A percentile compares a stretch with the other conserved stretches of the same genome.
Conservation (phyloP, 2,329 filamentous ascomycete genomes). For the Didymella keratinophila region DNA sequence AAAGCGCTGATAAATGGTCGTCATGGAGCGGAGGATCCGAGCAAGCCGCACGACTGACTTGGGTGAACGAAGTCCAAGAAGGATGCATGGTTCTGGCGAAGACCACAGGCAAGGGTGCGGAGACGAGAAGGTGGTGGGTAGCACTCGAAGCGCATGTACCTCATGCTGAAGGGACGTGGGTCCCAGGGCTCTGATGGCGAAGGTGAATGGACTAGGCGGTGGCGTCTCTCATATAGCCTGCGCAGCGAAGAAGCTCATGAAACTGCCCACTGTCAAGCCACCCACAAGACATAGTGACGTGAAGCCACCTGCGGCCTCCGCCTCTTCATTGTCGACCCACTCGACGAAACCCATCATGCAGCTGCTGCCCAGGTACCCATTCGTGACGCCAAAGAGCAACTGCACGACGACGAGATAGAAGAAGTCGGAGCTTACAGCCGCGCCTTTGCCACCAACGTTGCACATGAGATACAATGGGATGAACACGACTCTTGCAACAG, state of each 20-base stretch:
- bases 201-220: too few relatives aligned
- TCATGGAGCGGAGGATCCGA: neutral
- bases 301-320: slow-evolving; percentile 89
- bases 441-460: slow-evolving; percentile 79
- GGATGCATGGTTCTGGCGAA: neutral
- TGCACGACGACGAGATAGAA: slow-evolving; percentile 91
- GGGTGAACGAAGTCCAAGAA: neutral
- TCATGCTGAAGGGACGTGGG: neutral
- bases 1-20: neutral
- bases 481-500: slow-evolving; percentile 72
- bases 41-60: neutral
- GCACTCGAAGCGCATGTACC: neutral
- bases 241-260: slow-evolving; percentile 74
- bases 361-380: slow-evolving; percentile 84
- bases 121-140: neutral
- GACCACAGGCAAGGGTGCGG: neutral
- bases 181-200: too few relatives aligned
- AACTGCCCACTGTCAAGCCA: slow-evolving; percentile 83
- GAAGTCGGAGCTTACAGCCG: slow-evolving; percentile 75
- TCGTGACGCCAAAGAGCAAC: slow-evolving; percentile 81
- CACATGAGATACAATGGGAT: slow-evolving; percentile 89
- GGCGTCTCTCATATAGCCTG: slow-evolving; percentile 1
- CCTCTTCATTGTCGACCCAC: slow-evolving; percentile 82
- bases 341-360: slow-evolving; percentile 91
- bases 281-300: slow-evolving; percentile 91